phyloP scores from a whole-genome alignment of 805 yeast species.

The Candida jianshihensis region DNA sequence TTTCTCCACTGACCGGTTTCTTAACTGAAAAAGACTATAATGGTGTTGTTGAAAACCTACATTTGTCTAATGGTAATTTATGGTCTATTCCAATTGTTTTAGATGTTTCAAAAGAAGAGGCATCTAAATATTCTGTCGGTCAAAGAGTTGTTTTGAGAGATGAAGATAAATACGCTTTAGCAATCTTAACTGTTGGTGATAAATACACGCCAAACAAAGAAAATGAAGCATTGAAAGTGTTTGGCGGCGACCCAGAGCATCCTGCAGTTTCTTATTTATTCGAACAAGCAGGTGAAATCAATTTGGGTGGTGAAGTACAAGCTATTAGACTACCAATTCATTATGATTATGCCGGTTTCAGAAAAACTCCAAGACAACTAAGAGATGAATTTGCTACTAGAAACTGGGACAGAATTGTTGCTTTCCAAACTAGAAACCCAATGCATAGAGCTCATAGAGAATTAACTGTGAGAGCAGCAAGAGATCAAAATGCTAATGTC shows the following conservation, averaged over 20 bases:
- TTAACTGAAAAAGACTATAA: constrained; percentile 56
- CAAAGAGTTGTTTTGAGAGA: constrained; percentile 70
- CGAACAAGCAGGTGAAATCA: constrained; percentile 72
- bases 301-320: constrained; percentile 83
- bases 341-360: constrained; percentile 80
- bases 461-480: constrained; percentile 93
- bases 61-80: constrained; percentile 68
- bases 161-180: constrained; percentile 72
- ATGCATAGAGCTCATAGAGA: constrained; percentile 99
- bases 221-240: constrained; percentile 76
- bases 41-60: constrained; percentile 58
- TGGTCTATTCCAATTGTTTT: constrained; percentile 93
- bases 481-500: constrained; percentile 79
- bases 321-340: constrained; percentile 82
- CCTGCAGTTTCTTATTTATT: constrained; percentile 77
- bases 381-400: constrained; percentile 75
- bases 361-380: constrained; percentile 87
- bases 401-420: constrained; percentile 87
- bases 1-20: constrained; percentile 74
- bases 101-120: constrained; percentile 52
- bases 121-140: constrained; percentile 41
- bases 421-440: constrained; percentile 97
- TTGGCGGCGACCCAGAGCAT: constrained; percentile 96
- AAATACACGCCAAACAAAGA: constrained; percentile 77
- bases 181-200: constrained; percentile 73